Percentiles rank a stretch among this genome's conserved stretches.
These are phyloP conservation scores for Neltuma alba DNA, from an alignment of 306 rosid genomes.

Conservation along the genomic window DNA sequence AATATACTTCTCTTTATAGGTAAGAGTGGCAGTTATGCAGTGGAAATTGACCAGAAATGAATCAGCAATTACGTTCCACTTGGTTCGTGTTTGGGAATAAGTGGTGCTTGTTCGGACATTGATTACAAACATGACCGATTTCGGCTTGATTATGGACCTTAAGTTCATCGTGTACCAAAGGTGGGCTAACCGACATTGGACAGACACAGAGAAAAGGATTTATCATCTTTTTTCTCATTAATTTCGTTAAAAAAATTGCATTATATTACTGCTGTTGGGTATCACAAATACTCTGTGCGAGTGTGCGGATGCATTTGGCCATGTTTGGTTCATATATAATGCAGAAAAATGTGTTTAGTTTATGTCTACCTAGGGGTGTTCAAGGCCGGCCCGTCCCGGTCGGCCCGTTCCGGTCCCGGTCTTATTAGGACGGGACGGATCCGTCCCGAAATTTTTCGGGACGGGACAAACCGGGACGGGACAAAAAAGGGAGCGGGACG, in stretches of 20 bases:
- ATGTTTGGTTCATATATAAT: no score
- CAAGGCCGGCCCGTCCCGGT: no score
- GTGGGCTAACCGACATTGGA: not conserved
- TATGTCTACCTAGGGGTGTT: no score
- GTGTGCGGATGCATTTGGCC: no score
- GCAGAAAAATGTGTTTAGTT: no score
- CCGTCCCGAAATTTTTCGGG: no score
- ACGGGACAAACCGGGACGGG: no score
- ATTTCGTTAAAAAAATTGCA: not conserved
- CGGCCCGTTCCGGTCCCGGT: no score
- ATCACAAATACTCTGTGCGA: no score
- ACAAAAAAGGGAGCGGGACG: no score
- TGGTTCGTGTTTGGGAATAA: not conserved
- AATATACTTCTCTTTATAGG: not conserved
- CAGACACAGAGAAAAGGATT: not conserved
- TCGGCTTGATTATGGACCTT: not conserved
- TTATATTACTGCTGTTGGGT: not conserved
- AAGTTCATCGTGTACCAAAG: not conserved
- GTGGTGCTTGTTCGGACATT: not conserved
- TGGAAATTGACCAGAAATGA: not conserved
- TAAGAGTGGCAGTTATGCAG: not conserved
- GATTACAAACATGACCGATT: not conserved
- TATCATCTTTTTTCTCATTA: not conserved
- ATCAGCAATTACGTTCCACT: not conserved
- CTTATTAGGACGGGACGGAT: no score